Evolutionary conservation across 2,329 filamentous ascomycete genomes (phyloP), one percentile per base, ranked within the genome.

Genomic region (Verticillium klebahnii): DNA sequence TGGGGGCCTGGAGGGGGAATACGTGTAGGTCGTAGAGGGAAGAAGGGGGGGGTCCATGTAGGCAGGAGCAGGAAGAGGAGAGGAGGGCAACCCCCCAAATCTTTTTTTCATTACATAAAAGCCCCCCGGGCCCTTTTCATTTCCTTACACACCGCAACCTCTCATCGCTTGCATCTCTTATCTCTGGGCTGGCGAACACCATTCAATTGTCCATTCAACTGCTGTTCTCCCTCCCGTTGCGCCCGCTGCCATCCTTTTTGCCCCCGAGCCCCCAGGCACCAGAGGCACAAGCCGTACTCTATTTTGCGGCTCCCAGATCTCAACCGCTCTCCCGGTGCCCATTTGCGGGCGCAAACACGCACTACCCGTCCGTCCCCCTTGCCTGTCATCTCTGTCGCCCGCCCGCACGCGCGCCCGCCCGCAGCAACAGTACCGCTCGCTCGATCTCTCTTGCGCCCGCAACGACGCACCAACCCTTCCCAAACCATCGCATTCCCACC

Each of bases 401-500:
- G 45, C 45, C 23, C 29, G 29, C 29, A 29, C 29, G 29, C 29
- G 29, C 29, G 29, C 29, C 29, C 29, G 29, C 29, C 29, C 29
- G 29, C 29, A 29, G 29, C 45, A 9, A 9, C 45, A 52, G 45
- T 52, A 52, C 45, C 45, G 19, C 19, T 52, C 45, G n/a, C 23
- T 52, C 45, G 11, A 29, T 29, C 29, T 29, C 29, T 23, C n/a
- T 52, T 74, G 70, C 72, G 73, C 72, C 72, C 73, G 72, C 70
- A 72, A 69, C 67, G 66, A 69, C 71, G 69, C 69, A 71, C 73
- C 72, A 69, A 69, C 68, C 72, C 71, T 67, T 73, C 69, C 72
- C 71, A 71, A 70, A 71, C 70, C 71, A 72, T 61, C 60, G 69
- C 68, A 63, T 67, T 67, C 68, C 65, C 65, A 67, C 61, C 63